Conservation (phyloP, 371 early-diverging fungal species). For the Cladochytrium tenue region DNA sequence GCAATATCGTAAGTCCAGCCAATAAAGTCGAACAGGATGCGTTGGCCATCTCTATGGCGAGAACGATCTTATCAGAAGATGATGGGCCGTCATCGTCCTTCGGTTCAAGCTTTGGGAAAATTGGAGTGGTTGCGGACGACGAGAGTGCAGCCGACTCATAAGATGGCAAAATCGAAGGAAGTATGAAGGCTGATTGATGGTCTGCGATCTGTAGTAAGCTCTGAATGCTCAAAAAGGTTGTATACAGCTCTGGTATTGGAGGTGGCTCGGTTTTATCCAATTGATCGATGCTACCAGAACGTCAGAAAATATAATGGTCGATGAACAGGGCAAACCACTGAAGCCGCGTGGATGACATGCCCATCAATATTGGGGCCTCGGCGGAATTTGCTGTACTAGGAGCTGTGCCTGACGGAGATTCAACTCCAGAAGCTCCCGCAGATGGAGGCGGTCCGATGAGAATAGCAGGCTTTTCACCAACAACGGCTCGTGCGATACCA, state of each 20-base stretch:
- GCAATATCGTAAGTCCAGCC: constrained; percentile 74
- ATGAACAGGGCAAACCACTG: no score
- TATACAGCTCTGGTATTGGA: constrained; percentile 80
- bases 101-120: no score
- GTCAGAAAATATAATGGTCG: no score
- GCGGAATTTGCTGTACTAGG: no score
- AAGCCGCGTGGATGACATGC: no score
- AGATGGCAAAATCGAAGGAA: constrained; percentile 42
- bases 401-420: no score
- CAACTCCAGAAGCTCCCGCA: no score
- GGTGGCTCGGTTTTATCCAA: constrained; percentile 92
- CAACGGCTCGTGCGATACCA: constrained; percentile 70
- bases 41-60: constrained; percentile 80
- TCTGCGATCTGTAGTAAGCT: constrained; percentile 73
- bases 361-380: no score
- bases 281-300: constrained; percentile 66
- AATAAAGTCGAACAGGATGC: constrained; percentile 82
- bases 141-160: not conserved
- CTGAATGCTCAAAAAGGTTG: constrained; percentile 73
- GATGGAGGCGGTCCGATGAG: constrained; percentile 28
- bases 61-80: constrained; percentile 59
- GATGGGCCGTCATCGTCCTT: constrained; percentile 1
- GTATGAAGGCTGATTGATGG: constrained; percentile 65
- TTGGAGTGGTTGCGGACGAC: constrained; percentile 1
- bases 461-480: constrained; percentile 69